Evolutionary conservation across 1,284 basidiomycete genomes (phyloP), one percentile per base, ranked within the genome.

Genomic region (Cystobasidiaceae sp.): DNA sequence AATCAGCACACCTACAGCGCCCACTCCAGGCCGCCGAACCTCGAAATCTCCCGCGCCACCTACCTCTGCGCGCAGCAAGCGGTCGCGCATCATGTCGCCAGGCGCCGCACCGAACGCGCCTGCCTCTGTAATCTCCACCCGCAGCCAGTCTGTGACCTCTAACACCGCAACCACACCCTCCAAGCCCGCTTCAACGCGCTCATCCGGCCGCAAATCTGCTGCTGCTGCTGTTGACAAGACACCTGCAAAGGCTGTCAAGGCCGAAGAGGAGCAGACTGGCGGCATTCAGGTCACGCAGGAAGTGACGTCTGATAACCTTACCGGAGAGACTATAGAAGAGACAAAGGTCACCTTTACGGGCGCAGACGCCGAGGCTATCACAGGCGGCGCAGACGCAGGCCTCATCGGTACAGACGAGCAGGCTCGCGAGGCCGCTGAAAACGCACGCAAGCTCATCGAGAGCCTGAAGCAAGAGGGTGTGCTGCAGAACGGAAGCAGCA

Each of bases 261-360:
- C 30, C 19, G 50, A 49, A 8, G 49, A 63, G 25, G 30, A 45
- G 28, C 41, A 64, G 43, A 59, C 68, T 1, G 65, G 67, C 7
- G 70, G 70, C 30, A 68, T 72, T 41, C 67, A 70, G 33, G 71
- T 74, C 64, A 61, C 67, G n/a, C 73, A 74, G 57, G 71, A 70
- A n/a, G 68, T 74, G 41, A 39, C 52, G 2, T 68, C 67, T 17
- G 70, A 69, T 32, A 34, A 51, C 9, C 51, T 57, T 1, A 68
- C 67, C 11, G 71, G 71, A 21, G 45, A 61, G n/a, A 48, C 68
- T 25, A 69, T 68, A 28, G 69, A 72, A 54, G 67, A 71, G 55
- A 60, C 72, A 21, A 69, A 69, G 41, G 67, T 73, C 9, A 70
- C 69, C 8, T 65, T 69, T 39, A 43, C 59, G 7, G 67, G 51